A percentile compares a stretch with the other conserved stretches of the same genome.
Conservation (phyloP, 2,329 filamentous ascomycete genomes). For the Penicillium thymicola region DNA sequence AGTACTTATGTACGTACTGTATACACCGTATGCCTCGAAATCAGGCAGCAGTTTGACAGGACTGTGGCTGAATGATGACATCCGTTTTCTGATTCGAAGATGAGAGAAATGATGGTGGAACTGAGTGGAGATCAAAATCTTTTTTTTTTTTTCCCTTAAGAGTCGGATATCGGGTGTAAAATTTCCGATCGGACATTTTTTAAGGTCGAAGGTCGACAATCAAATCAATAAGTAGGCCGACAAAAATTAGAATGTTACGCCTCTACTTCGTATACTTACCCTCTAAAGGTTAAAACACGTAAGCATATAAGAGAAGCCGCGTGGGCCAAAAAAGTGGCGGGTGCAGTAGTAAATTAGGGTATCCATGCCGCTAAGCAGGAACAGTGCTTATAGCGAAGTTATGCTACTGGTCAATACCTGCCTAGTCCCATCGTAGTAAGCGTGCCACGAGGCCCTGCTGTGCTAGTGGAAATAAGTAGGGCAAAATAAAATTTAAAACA, state of each 20-base stretch:
- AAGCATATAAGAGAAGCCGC: conserved; percentile 12
- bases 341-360: conserved; percentile 4
- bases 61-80: conserved; percentile 16
- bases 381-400: conserved; percentile 1
- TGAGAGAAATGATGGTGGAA: not conserved
- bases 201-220: not conserved
- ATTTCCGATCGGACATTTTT: not conserved
- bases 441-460: conserved; percentile 24
- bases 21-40: not conserved
- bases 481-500: conserved; percentile 2
- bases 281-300: not conserved
- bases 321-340: conserved; percentile 15
- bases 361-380: conserved; percentile 12
- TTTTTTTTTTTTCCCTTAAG: not conserved
- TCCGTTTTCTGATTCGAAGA: not conserved
- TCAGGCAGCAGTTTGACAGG: conserved; percentile 17
- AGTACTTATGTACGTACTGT: not conserved
- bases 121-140: conserved; percentile 1
- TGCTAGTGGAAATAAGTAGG: not conserved
- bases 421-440: conserved; percentile 11
- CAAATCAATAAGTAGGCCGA: not conserved
- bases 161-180: conserved; percentile 1
- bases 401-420: conserved; percentile 2
- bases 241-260: conserved; percentile 2
- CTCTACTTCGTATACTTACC: not conserved